Percentiles rank a stretch among this genome's conserved stretches.
These are phyloP conservation scores for Zygoascus ofunaensis DNA, from an alignment of 805 yeast genomes.

Conservation along the genomic window DNA sequence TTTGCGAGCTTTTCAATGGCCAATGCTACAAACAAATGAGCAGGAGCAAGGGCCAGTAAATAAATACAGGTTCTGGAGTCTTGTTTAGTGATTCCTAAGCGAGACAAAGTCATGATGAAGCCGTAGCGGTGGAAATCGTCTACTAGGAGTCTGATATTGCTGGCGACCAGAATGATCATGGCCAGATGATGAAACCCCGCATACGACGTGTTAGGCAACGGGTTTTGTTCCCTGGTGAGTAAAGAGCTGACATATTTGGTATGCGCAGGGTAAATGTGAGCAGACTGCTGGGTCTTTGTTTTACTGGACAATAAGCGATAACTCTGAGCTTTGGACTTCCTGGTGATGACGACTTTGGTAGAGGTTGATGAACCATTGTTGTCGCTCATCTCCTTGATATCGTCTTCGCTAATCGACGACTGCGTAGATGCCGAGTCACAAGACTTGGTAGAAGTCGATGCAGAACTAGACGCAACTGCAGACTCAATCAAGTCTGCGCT, in stretches of 20 bases:
- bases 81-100: constrained; percentile 24
- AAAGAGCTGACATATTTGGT: not conserved
- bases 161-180: constrained; percentile 31
- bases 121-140: constrained; percentile 33
- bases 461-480: too few species aligned
- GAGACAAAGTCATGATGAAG: constrained; percentile 23
- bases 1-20: constrained; percentile 25
- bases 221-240: not conserved
- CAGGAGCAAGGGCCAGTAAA: constrained; percentile 25
- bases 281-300: not conserved
- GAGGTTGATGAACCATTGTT: too few species aligned
- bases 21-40: constrained; percentile 31
- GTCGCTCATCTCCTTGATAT: not conserved
- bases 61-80: constrained; percentile 25
- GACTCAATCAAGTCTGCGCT: too few species aligned
- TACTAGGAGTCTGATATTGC: constrained; percentile 33
- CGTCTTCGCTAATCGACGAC: not conserved
- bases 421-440: too few species aligned
- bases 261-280: constrained; percentile 4
- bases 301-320: not conserved
- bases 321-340: not conserved
- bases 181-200: constrained; percentile 35
- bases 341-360: not conserved
- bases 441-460: too few species aligned
- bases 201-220: constrained; percentile 17